A percentile compares a stretch with the other conserved stretches of the same genome.
Conservation (phyloP, 495 filamentous ascomycete genomes). For the Penicillium manginii region DNA sequence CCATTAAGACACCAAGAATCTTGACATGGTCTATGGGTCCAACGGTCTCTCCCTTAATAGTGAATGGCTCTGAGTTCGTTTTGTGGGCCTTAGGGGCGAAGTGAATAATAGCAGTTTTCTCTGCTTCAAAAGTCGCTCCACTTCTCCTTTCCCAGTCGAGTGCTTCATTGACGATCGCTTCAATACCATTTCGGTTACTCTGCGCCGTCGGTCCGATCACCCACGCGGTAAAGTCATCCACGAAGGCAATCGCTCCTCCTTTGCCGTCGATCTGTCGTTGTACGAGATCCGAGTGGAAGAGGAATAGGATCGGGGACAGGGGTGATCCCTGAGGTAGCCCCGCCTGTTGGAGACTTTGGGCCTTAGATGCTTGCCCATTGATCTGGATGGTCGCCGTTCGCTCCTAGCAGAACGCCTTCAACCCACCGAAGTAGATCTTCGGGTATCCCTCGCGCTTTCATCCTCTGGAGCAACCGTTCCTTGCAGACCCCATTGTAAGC, state of each 20-base stretch:
- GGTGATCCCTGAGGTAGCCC: constrained; percentile 35
- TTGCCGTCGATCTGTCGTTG: constrained; percentile 24
- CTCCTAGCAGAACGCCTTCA: constrained; percentile 32
- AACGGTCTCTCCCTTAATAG: constrained; percentile 30
- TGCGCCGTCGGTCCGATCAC: constrained; percentile 17
- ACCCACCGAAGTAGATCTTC: constrained; percentile 34
- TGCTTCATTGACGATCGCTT: constrained; percentile 26
- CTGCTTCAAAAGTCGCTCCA: constrained; percentile 31
- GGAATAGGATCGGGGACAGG: constrained; percentile 36
- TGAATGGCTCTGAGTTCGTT: constrained; percentile 24
- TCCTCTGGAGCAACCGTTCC: constrained; percentile 34
- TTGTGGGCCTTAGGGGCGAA: constrained; percentile 27
- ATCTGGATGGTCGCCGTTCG: constrained; percentile 22
- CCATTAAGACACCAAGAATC: constrained; percentile 26
- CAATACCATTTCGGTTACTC: constrained; percentile 26
- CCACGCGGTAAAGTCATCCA: constrained; percentile 30
- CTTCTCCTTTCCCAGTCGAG: constrained; percentile 30
- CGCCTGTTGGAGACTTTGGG: constrained; percentile 16
- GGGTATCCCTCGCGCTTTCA: constrained; percentile 36
- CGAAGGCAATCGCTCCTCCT: constrained; percentile 22
- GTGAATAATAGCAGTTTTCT: constrained; percentile 33
- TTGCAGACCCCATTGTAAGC: constrained; percentile 45
- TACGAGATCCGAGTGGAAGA: constrained; percentile 36
- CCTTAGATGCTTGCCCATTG: constrained; percentile 19
- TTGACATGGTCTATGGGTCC: constrained; percentile 27